A percentile compares a stretch with the other conserved stretches of the same genome.
phyloP scores from a whole-genome alignment of 108 stramenopile species.

The Parietichytrium sp. region DNA sequence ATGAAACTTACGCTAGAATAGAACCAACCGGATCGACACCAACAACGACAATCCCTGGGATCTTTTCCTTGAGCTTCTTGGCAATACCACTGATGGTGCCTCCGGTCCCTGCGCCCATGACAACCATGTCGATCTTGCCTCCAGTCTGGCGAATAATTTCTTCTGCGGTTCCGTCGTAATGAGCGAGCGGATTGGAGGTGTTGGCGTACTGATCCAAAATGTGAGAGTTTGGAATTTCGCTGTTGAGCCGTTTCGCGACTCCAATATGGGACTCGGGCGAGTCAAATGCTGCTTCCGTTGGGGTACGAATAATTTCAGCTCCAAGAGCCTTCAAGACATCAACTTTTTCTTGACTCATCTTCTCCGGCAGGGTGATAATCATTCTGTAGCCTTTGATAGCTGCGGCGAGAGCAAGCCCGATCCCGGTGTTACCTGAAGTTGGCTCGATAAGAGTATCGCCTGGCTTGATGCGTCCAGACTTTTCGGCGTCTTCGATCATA shows the following conservation, averaged over 20 bases:
- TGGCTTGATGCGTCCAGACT: slow-evolving; percentile 67
- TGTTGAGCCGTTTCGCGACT: slow-evolving; percentile 75
- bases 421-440: slow-evolving; percentile 90
- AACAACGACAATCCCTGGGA: slow-evolving; percentile 70
- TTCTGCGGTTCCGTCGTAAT: slow-evolving; percentile 86
- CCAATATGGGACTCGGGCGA: slow-evolving; percentile 84
- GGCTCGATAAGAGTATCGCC: slow-evolving; percentile 92
- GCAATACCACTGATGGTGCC: slow-evolving; percentile 69
- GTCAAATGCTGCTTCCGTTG: slow-evolving; percentile 80
- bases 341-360: slow-evolving; percentile 89
- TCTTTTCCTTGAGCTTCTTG: slow-evolving; percentile 73
- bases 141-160: slow-evolving; percentile 74
- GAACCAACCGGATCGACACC: slow-evolving; percentile 76
- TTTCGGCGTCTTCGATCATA: slow-evolving; percentile 59
- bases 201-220: slow-evolving; percentile 87
- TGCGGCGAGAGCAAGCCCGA: slow-evolving; percentile 82
- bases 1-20: slow-evolving; percentile 47
- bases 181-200: slow-evolving; percentile 79
- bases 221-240: slow-evolving; percentile 81
- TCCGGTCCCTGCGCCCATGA: slow-evolving; percentile 48
- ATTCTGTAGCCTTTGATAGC: slow-evolving; percentile 80
- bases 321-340: slow-evolving; percentile 85
- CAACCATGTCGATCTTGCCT: slow-evolving; percentile 78
- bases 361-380: slow-evolving; percentile 88
- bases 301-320: slow-evolving; percentile 85